Evolutionary conservation across 2,329 filamentous ascomycete species (phyloP).

Genomic region (Neofusicoccum parvum): DNA sequence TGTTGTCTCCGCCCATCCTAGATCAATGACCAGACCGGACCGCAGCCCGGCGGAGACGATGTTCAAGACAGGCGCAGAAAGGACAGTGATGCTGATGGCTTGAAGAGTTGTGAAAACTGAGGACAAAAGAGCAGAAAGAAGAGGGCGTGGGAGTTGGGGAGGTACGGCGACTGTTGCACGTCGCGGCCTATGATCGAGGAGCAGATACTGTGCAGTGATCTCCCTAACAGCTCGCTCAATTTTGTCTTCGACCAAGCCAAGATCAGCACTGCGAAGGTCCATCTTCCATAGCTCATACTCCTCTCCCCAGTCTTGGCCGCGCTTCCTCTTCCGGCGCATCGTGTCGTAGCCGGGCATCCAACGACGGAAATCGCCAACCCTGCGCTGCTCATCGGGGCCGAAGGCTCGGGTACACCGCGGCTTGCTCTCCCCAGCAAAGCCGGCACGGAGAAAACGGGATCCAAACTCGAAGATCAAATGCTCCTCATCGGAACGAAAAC

Average conservation of each 20-base stretch:
- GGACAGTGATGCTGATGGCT: conserved; percentile 75
- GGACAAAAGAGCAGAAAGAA: conserved; percentile 75
- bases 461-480: conserved; percentile 85
- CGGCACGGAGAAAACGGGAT: conserved; percentile 74
- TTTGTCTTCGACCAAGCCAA: conserved; percentile 82
- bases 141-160: conserved; percentile 72
- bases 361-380: conserved; percentile 78
- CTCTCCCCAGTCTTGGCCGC: conserved; percentile 61
- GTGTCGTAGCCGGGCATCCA: conserved; percentile 61
- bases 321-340: conserved; percentile 51
- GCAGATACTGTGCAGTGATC: conserved; percentile 74
- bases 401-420: conserved; percentile 74
- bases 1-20: conserved; percentile 90
- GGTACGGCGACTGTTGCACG: conserved; percentile 76
- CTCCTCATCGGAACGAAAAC: conserved; percentile 69
- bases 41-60: conserved; percentile 79
- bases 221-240: conserved; percentile 81
- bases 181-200: conserved; percentile 73
- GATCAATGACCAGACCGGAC: conserved; percentile 82
- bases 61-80: conserved; percentile 75
- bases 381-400: conserved; percentile 72
- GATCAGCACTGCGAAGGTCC: conserved; percentile 71
- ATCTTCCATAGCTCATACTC: conserved; percentile 76
- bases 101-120: conserved; percentile 81
- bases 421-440: conserved; percentile 80